Evolutionary conservation across 768 basidiomycete species (phyloP).

Genomic region (Mycena albidolilacea): DNA sequence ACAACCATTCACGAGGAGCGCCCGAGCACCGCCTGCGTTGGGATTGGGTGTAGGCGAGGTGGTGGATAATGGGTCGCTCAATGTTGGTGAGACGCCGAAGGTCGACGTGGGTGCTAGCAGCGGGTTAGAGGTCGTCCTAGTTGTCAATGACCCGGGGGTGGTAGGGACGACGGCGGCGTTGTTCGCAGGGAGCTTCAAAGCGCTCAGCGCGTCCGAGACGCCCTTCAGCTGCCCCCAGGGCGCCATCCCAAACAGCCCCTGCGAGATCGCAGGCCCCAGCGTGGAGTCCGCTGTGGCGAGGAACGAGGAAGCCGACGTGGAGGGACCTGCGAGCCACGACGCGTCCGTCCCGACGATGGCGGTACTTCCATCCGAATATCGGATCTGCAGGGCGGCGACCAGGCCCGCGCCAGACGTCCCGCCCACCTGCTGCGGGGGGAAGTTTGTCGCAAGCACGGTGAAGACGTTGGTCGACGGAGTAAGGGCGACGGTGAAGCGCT

Average conservation of each 20-base stretch:
- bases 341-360: no score
- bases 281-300: neutral
- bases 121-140: neutral
- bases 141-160: neutral
- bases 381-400: no score
- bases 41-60: neutral
- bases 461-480: constrained; percentile 20
- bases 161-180: neutral
- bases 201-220: neutral
- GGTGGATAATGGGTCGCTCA: no score
- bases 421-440: neutral
- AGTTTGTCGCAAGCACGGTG: constrained; percentile 24
- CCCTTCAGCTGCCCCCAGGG: neutral
- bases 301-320: neutral
- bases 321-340: neutral
- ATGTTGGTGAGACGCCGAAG: neutral
- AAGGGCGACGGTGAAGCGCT: constrained; percentile 26
- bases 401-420: neutral
- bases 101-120: neutral
- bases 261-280: neutral
- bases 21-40: neutral
- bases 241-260: neutral
- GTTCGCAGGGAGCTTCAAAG: neutral
- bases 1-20: neutral
- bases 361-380: no score